Conservation (phyloP, 495 filamentous ascomycete species). For the Saxophila tyrrhenica region DNA sequence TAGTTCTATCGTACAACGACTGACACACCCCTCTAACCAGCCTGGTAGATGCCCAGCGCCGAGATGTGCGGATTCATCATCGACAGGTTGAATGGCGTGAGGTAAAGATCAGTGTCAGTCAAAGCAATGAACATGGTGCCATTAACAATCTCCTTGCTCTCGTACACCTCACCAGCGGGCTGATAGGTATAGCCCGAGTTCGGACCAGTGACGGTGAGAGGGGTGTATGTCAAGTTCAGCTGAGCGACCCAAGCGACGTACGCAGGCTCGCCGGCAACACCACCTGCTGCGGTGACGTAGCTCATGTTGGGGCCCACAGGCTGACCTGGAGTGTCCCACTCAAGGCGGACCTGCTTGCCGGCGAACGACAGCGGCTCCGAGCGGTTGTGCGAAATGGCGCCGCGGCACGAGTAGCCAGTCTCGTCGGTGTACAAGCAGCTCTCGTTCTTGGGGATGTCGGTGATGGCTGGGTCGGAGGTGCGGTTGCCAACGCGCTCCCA, state of each 20-base stretch:
- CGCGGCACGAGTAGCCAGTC: slow-evolving; percentile 45
- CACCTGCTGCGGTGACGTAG: slow-evolving; percentile 53
- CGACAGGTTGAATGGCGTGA: slow-evolving; percentile 68
- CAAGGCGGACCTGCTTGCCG: slow-evolving; percentile 57
- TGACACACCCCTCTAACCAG: slow-evolving; percentile 44
- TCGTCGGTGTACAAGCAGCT: slow-evolving; percentile 42
- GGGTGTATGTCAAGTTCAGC: slow-evolving; percentile 74
- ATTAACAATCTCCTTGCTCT: slow-evolving; percentile 59
- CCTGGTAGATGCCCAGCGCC: slow-evolving; percentile 67
- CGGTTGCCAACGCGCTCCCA: slow-evolving; percentile 44
- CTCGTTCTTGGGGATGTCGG: slow-evolving; percentile 30
- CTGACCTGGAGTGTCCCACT: slow-evolving; percentile 62
- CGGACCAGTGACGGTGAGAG: slow-evolving; percentile 43
- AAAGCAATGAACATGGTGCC: slow-evolving; percentile 71
- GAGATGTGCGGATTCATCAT: slow-evolving; percentile 57
- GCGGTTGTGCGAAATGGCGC: slow-evolving; percentile 56
- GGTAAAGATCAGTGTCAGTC: slow-evolving; percentile 53
- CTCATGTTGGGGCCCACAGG: slow-evolving; percentile 68
- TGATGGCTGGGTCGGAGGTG: slow-evolving; percentile 36
- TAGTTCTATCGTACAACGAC: not conserved
- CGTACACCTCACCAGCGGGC: slow-evolving; percentile 47
- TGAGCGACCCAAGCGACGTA: slow-evolving; percentile 75
- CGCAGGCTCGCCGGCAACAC: slow-evolving; percentile 41
- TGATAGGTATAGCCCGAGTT: slow-evolving; percentile 58
- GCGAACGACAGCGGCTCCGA: slow-evolving; percentile 60